Base-by-base conservation (phyloP, 352 stramenopile genomes). In the Pythium phragmiticola region DNA sequence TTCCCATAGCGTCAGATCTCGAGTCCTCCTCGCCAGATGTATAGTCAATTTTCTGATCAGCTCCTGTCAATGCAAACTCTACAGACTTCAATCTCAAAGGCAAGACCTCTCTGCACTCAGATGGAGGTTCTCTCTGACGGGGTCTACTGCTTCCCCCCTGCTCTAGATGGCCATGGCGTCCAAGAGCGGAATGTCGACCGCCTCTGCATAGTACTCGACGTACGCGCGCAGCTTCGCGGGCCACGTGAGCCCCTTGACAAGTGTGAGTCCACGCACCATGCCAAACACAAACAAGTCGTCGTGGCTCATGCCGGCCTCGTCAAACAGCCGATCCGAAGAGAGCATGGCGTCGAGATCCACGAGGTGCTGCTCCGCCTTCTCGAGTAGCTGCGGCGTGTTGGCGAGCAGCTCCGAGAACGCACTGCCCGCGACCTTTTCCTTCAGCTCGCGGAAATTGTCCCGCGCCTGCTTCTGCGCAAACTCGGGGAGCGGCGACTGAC, bases 251-350 rank as follows among this genome's bases (percentile, higher is more conserved):
- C 53, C 76, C 69, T 85, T 85, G 47, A 88, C 68, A 14, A 88
- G 73, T 37, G 76, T 88, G 21, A 88, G 65, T 0, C 69, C 72
- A 37, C 76, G 78, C 19, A 88, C 54, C 54, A 66, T 68, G 2
- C 66, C 69, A 34, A 88, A 88, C 13, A 88, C 50, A 17, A 80
- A 67, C 54, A 88, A 52, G 59, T 88, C 78, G 63, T 86, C 76
- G 63, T 81, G 84, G 65, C 76, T 81, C 34, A 82, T 41, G 11
- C 68, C 56, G 72, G 62, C 30, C 0, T 37, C 73, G 53, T 88
- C 84, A 37, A 84, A 69, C 28, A 74, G 70, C 13, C 66, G 62
- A 48, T 63, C 63, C 45, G 74, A 83, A 54, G 77, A 69, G 23
- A 88, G 30, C 30, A 88, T 21, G 3, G 28, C 37, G 41, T 75